Evolutionary conservation across 75 land plant genomes (phyloP).

Genomic region (Ceratopteris richardii): DNA sequence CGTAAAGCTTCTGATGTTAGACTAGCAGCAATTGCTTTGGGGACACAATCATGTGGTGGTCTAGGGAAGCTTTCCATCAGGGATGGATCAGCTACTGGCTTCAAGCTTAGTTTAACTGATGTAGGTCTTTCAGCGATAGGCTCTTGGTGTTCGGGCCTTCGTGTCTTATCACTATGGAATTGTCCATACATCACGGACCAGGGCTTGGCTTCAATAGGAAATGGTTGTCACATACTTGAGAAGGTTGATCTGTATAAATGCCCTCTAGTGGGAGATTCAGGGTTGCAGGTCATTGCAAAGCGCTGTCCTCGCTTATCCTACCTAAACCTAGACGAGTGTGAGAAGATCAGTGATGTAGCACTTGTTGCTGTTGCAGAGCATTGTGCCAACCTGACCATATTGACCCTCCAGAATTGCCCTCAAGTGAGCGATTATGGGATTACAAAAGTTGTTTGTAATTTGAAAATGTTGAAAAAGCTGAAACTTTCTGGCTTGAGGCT

Average conservation of each 20-base stretch:
- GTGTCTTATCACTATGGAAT: slow-evolving; percentile 34
- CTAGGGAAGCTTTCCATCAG: slow-evolving; percentile 29
- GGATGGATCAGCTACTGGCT: slow-evolving; percentile 8
- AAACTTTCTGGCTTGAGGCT: slow-evolving; percentile 24
- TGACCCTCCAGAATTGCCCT: slow-evolving; percentile 22
- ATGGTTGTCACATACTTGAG: slow-evolving; percentile 33
- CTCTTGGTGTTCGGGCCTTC: slow-evolving; percentile 26
- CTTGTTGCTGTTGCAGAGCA: slow-evolving; percentile 21
- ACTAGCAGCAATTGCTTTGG: slow-evolving; percentile 31
- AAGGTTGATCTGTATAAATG: slow-evolving; percentile 31
- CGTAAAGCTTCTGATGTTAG: slow-evolving; percentile 33
- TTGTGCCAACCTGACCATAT: slow-evolving; percentile 15
- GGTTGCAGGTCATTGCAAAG: slow-evolving; percentile 24
- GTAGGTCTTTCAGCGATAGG: slow-evolving; percentile 35
- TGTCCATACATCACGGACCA: slow-evolving; percentile 20
- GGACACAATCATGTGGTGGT: slow-evolving; percentile 25
- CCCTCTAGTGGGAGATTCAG: slow-evolving; percentile 29
- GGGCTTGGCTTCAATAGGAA: slow-evolving; percentile 32
- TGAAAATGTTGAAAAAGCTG: slow-evolving; percentile 23
- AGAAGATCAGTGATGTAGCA: slow-evolving; percentile 20
- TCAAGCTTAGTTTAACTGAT: slow-evolving; percentile 24
- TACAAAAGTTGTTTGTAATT: slow-evolving; percentile 9
- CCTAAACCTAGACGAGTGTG: slow-evolving; percentile 30
- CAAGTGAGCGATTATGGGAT: slow-evolving; percentile 25
- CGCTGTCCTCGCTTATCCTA: slow-evolving; percentile 25